Percentiles rank a stretch among this genome's conserved stretches.
Evolutionary conservation across 1,284 basidiomycete species (phyloP).

Genomic region (Leucoagaricus sp.): DNA sequence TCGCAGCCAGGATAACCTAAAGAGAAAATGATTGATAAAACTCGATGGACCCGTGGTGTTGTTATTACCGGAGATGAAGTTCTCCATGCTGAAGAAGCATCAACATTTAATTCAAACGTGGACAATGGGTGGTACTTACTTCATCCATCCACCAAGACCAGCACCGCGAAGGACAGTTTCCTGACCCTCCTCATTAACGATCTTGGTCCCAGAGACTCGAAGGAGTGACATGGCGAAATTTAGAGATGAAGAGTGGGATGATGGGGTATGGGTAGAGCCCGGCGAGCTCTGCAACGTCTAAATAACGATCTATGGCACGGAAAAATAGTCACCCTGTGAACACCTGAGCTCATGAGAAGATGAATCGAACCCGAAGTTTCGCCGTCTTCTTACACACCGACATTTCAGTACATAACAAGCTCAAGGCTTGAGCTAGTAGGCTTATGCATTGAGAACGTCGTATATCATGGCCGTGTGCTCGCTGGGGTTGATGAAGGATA

Average conservation of each 20-base stretch:
- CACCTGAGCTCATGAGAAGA: slow-evolving; percentile 3
- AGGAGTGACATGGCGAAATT: slow-evolving; percentile 43
- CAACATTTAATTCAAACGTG: neutral
- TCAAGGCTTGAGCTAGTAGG: too few relatives aligned
- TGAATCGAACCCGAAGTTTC: slow-evolving; percentile 1
- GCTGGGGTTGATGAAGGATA: neutral
- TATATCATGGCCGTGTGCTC: neutral
- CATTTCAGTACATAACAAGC: neutral
- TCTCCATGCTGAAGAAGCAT: slow-evolving; percentile 36
- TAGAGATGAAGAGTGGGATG: neutral
- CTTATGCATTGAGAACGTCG: neutral
- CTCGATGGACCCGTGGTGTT: neutral
- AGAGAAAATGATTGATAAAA: neutral
- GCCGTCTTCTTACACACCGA: neutral
- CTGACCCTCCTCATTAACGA: slow-evolving; percentile 57
- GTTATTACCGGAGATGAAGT: slow-evolving; percentile 34
- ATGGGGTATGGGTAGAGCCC: neutral
- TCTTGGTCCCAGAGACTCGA: slow-evolving; percentile 55
- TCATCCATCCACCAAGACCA: slow-evolving; percentile 75
- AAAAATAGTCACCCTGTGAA: slow-evolving; percentile 1
- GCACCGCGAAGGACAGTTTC: slow-evolving; percentile 68
- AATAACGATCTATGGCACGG: slow-evolving; percentile 4
- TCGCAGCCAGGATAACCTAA: slow-evolving; percentile 42
- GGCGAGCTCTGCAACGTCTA: neutral
- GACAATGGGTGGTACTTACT: slow-evolving; percentile 41